Evolutionary conservation across 495 filamentous ascomycete genomes (phyloP), one percentile per base, ranked within the genome.

Genomic region (Aspergillus ostianus): DNA sequence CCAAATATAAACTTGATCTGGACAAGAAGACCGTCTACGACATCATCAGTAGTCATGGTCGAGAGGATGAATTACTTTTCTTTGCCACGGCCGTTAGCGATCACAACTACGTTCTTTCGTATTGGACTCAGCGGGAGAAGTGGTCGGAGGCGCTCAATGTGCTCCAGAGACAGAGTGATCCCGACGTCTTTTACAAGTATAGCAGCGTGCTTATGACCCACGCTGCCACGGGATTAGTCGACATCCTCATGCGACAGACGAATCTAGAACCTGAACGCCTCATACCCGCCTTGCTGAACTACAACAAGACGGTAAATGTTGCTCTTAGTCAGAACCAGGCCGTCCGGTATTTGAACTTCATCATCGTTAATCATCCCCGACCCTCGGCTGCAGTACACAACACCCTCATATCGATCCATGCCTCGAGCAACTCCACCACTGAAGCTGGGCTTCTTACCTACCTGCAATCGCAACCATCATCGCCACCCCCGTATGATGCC

Each of bases 51-150:
- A 94, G 90, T 60, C 95, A 98, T 70, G 95, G 92, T 36, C 84
- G 94, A 18, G 93, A 97, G 73, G 87, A 92, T 65, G 95, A 98
- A 69, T 76, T 98, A 13, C 82, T 98, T 1, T 92, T 85, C 75
- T 98, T 91, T 74, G 94, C 94, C 10, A 91, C 89, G 52, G 85
- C 86, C 20, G 80, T 92, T 27, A 88, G 92, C 64, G 94, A 98
- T 71, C 87, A 93, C 76, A 94, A 94, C 70, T 98, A 93, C 67
- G 92, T 97, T 30, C 80, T 98, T 19, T 87, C 90, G 0, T 98
- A 98, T 77, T 98, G 95, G 95, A 88, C 97, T 23, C 95, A 97
- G 71, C 84, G 94, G 56, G 94, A 97, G 73, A 85, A 91, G 63
- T 98, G 94, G 94, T 71, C 83, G n/a, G 90, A 97, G 62, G 89